Base-by-base conservation (phyloP, 2,329 filamentous ascomycete species). In the Boeremia exigua region DNA sequence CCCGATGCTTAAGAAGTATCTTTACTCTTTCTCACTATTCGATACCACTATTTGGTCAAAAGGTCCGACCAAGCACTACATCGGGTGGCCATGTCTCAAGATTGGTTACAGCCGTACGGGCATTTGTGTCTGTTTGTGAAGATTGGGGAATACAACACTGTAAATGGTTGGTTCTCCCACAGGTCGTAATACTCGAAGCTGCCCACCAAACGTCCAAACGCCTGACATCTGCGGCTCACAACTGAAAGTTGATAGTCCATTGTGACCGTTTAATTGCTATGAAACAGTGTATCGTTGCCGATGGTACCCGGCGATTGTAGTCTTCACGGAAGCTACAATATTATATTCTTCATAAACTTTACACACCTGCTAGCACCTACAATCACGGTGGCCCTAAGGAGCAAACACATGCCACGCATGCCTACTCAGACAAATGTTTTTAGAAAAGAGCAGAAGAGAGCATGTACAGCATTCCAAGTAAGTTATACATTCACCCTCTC, bases 381-480 rank as follows among this genome's bases (percentile, higher is more conserved):
- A 3, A 4, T 38, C 3, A 7, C 19, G 17, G 9, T 38, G 7
- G 7, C 9, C 6, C 23, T 7, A 19, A 2, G 7, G 36, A 38
- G 15, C 36, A 38, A 14, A 10, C 14, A 32, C 14, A 6, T 6
- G 9, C 19, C 19, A 23, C 25, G 23, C 12, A 47, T 33, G 37
- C 23, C 17, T 6, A 12, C n/a, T 15, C 14, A 1, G 12, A 11
- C 9, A 9, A 12, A 32, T 1, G 5, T 12, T 15, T 6, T 9
- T 12, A n/a, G 6, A 4, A 27, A 30, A 11, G 14, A 27, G 12
- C 15, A 19, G 12, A 14, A 12, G n/a, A 23, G 29, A 46, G 23
- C n/a, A 55, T 40, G 40, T 37, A 55, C 30, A 30, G 36, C 4
- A 49, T 30, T 12, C 25, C 40, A 12, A 23, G 52, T 55, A 25